These are phyloP conservation scores for Linum tenue DNA, from an alignment of 345 rosid species.

Conservation along the genomic window DNA sequence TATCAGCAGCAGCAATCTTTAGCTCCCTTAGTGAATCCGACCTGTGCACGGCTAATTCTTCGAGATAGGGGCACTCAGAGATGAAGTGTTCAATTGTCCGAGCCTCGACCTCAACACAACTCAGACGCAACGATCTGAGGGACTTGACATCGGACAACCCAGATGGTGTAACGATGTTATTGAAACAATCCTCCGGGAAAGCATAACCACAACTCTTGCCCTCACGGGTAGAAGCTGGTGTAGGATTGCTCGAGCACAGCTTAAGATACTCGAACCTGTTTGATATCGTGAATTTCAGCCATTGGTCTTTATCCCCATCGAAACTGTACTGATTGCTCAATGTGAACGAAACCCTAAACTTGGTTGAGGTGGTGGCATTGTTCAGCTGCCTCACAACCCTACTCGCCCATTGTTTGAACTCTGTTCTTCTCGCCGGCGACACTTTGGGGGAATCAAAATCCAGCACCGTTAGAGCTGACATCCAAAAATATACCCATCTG, in stretches of 20 bases:
- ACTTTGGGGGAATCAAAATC: background rate
- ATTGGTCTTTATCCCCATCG: slow-evolving; percentile 4
- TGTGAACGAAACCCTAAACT: background rate
- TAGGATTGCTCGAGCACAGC: no score
- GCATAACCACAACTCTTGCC: no score
- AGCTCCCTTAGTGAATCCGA: slow-evolving; percentile 1
- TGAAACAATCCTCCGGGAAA: background rate
- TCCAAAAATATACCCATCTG: slow-evolving; percentile 16
- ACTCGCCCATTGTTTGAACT: slow-evolving; percentile 7
- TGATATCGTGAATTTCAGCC: slow-evolving; percentile 10
- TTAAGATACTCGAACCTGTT: slow-evolving; percentile 13
- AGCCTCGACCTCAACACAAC: slow-evolving; percentile 1
- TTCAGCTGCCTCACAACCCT: slow-evolving; percentile 1
- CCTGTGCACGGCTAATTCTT: background rate
- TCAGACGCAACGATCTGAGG: background rate
- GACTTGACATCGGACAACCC: background rate
- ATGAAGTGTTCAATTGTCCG: slow-evolving; percentile 11
- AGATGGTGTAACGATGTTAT: background rate
- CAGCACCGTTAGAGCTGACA: background rate
- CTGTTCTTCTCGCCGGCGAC: background rate
- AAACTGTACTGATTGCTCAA: background rate
- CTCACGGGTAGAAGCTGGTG: background rate
- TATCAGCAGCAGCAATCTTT: slow-evolving; percentile 2
- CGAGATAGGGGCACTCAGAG: slow-evolving; percentile 12
- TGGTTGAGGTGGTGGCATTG: background rate